phyloP scores from a whole-genome alignment of 495 filamentous ascomycete genomes.

The Talaromyces trachyspermus region DNA sequence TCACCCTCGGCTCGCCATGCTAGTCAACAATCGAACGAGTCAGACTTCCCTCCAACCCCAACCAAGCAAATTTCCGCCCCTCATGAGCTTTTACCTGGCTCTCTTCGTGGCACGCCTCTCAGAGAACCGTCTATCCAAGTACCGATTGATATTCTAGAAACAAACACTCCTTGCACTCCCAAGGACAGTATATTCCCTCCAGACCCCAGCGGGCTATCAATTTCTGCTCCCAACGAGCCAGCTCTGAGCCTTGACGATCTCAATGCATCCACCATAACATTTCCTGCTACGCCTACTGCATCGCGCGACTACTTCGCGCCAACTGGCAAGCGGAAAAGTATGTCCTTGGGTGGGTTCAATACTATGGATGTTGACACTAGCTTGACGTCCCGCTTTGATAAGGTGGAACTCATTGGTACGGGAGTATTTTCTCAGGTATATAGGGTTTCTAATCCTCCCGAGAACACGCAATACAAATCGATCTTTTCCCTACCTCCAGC shows the following conservation, averaged over 20 bases:
- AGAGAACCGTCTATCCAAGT: constrained; percentile 3
- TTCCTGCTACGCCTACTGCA: constrained; percentile 74
- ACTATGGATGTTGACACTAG: constrained; percentile 62
- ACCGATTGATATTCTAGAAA: constrained; percentile 35
- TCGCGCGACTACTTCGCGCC: constrained; percentile 52
- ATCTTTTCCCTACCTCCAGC: constrained; percentile 35
- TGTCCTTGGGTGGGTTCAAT: constrained; percentile 48
- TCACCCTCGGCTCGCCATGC: constrained; percentile 52
- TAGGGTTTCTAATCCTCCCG: constrained; percentile 54
- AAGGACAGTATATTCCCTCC: constrained; percentile 64
- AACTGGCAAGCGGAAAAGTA: constrained; percentile 39
- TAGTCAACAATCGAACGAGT: constrained; percentile 57
- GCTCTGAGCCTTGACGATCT: constrained; percentile 25
- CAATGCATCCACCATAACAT: constrained; percentile 34
- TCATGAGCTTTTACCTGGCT: background rate
- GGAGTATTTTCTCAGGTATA: constrained; percentile 94
- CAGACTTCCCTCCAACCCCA: constrained; percentile 81
- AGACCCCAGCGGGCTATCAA: constrained; percentile 76
- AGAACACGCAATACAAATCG: constrained; percentile 31
- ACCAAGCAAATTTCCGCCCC: constrained; percentile 62
- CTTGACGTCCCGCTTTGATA: constrained; percentile 64
- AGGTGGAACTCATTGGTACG: constrained; percentile 67
- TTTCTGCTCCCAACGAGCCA: constrained; percentile 49
- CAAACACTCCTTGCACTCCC: constrained; percentile 69
- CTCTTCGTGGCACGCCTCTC: background rate